These are phyloP conservation scores for Aeminium ludgeri DNA, from an alignment of 495 filamentous ascomycete species.

Conservation along the genomic window DNA sequence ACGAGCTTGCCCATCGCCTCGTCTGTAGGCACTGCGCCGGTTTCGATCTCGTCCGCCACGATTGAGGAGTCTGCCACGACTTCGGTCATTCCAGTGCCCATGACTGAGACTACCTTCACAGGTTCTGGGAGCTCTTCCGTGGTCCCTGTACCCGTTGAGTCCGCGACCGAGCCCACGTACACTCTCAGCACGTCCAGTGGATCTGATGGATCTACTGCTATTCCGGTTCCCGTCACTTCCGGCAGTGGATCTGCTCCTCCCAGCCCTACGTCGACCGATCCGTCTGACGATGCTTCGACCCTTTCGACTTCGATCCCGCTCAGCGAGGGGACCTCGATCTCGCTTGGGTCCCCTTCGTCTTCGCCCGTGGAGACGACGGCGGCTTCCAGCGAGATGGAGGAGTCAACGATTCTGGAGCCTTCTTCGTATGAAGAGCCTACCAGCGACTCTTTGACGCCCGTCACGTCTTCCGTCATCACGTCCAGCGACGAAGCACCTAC, in stretches of 20 bases:
- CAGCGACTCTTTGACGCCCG: no score
- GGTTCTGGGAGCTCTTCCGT: not conserved
- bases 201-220: conserved; percentile 1
- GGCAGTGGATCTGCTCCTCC: not conserved
- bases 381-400: no score
- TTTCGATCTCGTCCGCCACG: not conserved
- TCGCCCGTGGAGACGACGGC: no score
- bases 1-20: no score
- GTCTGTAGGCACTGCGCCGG: no score
- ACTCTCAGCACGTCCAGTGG: conserved; percentile 2
- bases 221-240: not conserved
- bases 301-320: conserved; percentile 6
- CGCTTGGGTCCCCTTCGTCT: no score
- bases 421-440: no score
- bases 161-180: not conserved
- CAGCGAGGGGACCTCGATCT: not conserved
- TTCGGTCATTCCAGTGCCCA: not conserved
- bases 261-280: not conserved
- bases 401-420: no score
- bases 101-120: not conserved
- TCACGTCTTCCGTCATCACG: no score
- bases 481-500: not conserved
- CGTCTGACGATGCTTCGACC: not conserved
- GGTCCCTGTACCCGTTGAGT: not conserved
- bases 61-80: not conserved